phyloP scores from a whole-genome alignment of 208 protist genomes.

The Leishmania turanica region DNA sequence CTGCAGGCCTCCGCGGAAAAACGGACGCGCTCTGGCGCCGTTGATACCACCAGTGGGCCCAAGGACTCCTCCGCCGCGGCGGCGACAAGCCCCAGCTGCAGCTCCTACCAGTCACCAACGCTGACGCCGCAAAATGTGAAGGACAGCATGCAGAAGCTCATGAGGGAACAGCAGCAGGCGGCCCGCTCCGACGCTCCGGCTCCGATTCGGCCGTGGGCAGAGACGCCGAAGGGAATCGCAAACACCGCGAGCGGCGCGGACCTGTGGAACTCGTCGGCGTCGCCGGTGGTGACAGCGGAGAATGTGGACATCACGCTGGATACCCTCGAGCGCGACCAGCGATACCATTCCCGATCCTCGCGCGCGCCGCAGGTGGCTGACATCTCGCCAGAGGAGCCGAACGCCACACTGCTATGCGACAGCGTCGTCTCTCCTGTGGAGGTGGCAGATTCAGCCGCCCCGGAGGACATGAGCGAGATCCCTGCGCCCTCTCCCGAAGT shows the following conservation, averaged over 20 bases:
- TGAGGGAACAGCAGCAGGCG: slow-evolving; percentile 13
- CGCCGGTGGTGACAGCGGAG: slow-evolving; percentile 25
- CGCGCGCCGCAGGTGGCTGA: slow-evolving; percentile 2
- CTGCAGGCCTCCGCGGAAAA: slow-evolving; percentile 47
- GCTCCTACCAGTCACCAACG: slow-evolving; percentile 26
- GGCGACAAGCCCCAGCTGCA: neutral
- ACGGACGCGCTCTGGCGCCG: slow-evolving; percentile 24
- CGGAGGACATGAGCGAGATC: neutral
- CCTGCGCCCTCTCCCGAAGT: neutral
- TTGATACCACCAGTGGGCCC: neutral
- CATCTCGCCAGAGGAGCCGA: neutral
- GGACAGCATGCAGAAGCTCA: slow-evolving; percentile 36
- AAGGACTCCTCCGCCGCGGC: neutral
- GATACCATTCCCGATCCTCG: slow-evolving; percentile 11
- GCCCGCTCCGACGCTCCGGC: slow-evolving; percentile 34
- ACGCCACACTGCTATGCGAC: neutral
- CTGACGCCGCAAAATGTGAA: slow-evolving; percentile 48
- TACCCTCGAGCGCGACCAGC: slow-evolving; percentile 21
- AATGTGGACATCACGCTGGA: slow-evolving; percentile 17
- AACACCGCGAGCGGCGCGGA: neutral
- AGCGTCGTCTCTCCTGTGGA: neutral
- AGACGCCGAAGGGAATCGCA: neutral
- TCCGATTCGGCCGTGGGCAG: slow-evolving; percentile 24
- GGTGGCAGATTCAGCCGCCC: too few species aligned
- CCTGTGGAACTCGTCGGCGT: slow-evolving; percentile 17